A percentile compares a stretch with the other conserved stretches of the same genome.
Conservation (phyloP, 345 rosid genomes). For the Kernera saxatilis region DNA sequence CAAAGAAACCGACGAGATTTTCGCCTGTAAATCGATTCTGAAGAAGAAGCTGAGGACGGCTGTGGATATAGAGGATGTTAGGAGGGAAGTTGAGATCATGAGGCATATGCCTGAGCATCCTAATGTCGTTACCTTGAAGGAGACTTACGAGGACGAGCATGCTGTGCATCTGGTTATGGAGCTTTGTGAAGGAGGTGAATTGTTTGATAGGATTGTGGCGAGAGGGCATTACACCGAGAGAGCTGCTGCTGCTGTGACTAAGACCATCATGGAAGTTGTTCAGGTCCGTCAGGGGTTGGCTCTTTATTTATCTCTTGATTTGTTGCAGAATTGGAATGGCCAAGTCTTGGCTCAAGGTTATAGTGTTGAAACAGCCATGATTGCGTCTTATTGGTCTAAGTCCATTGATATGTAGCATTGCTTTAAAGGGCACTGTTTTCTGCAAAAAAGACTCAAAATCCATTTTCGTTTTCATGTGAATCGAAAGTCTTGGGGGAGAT, state of each 20-base stretch:
- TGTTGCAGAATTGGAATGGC: not conserved
- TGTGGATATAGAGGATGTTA: slow-evolving; percentile 91
- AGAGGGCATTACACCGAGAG: slow-evolving; percentile 97
- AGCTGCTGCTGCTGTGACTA: slow-evolving; percentile 87
- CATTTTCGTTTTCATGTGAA: not conserved
- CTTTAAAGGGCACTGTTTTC: not conserved
- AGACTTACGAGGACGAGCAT: slow-evolving; percentile 80
- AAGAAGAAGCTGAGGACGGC: slow-evolving; percentile 93
- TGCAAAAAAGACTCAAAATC: not conserved
- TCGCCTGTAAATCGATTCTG: slow-evolving; percentile 89
- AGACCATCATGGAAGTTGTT: slow-evolving; percentile 90
- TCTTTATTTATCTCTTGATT: not conserved
- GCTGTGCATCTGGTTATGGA: slow-evolving; percentile 98
- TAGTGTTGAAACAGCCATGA: not conserved
- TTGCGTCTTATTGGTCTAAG: not conserved
- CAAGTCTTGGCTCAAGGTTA: not conserved
- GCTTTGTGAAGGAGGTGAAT: slow-evolving; percentile 93
- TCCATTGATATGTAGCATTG: not conserved
- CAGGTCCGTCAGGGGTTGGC: slow-evolving; percentile 45
- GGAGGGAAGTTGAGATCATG: slow-evolving; percentile 98
- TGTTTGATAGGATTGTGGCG: slow-evolving; percentile 93
- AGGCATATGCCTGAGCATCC: slow-evolving; percentile 78
- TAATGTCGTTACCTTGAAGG: slow-evolving; percentile 68
- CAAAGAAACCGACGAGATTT: slow-evolving; percentile 41
- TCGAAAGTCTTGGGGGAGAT: not conserved